Percentiles rank a stretch among this genome's conserved stretches.
Conservation (phyloP, 306 rosid genomes). For the Gastrolobium bilobum region DNA sequence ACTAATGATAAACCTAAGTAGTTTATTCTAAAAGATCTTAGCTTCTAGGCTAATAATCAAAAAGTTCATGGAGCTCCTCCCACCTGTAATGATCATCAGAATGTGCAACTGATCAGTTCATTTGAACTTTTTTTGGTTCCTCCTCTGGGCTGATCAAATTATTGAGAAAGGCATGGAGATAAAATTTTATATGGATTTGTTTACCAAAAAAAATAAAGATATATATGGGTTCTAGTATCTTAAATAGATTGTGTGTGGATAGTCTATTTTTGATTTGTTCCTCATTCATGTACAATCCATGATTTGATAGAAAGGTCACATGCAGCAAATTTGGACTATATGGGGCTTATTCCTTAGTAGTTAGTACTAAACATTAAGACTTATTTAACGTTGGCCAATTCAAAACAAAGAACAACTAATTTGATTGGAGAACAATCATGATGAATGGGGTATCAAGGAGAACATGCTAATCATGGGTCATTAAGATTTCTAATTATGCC, state of each 20-base stretch:
- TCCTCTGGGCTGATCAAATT: conserved; percentile 40
- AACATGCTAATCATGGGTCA: conserved; percentile 70
- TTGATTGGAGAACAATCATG: conserved; percentile 67
- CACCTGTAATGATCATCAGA: conserved; percentile 61
- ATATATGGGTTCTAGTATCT: conserved; percentile 12
- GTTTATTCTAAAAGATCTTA: conserved; percentile 51
- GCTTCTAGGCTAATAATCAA: conserved; percentile 53
- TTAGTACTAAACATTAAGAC: conserved; percentile 38
- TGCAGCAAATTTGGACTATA: conserved; percentile 67
- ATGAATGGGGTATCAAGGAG: conserved; percentile 64
- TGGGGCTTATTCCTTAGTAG: conserved; percentile 46
- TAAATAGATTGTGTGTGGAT: conserved; percentile 53
- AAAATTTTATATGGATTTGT: conserved; percentile 30
- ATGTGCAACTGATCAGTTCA: conserved; percentile 54
- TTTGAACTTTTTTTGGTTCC: conserved; percentile 34
- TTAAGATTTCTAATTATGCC: conserved; percentile 62
- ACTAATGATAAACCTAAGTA: conserved; percentile 53
- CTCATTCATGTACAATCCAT: conserved; percentile 65
- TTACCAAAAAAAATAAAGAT: no score
- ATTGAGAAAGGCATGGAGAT: conserved; percentile 39
- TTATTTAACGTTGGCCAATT: conserved; percentile 39
- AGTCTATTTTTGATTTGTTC: conserved; percentile 52
- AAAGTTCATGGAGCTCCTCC: conserved; percentile 61
- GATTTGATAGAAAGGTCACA: conserved; percentile 59
- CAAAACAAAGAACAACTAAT: conserved; percentile 51